phyloP scores from a whole-genome alignment of 257 asterid species.

The Scutellaria barbata region DNA sequence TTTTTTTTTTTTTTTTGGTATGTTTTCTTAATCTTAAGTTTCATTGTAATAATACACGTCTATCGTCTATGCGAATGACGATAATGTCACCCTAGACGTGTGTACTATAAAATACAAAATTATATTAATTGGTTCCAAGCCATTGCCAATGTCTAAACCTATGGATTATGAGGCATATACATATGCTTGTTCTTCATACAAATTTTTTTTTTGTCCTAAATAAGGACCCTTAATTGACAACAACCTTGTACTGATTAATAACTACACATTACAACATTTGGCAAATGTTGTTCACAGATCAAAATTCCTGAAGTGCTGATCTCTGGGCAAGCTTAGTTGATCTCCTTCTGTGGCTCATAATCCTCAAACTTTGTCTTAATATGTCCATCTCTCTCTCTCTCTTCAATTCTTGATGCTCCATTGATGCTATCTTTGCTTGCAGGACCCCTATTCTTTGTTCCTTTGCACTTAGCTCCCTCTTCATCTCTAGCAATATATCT shows the following conservation, averaged over 20 bases:
- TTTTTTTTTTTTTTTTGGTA: too few relatives aligned
- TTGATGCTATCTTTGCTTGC: slow-evolving; percentile 50
- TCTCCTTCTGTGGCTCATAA: slow-evolving; percentile 64
- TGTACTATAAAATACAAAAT: too few relatives aligned
- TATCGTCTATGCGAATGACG: too few relatives aligned
- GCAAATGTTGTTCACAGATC: neutral
- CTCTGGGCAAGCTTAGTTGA: slow-evolving; percentile 36
- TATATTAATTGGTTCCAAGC: too few relatives aligned
- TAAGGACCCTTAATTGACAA: slow-evolving; percentile 1
- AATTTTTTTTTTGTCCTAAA: neutral
- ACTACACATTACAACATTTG: neutral
- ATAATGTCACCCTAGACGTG: too few relatives aligned
- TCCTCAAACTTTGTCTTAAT: slow-evolving; percentile 74
- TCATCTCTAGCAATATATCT: slow-evolving; percentile 48
- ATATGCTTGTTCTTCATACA: neutral
- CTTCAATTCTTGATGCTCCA: slow-evolving; percentile 62
- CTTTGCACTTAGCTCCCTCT: slow-evolving; percentile 53
- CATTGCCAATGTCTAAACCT: too few relatives aligned
- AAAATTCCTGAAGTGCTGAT: slow-evolving; percentile 2
- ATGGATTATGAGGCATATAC: neutral
- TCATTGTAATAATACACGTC: too few relatives aligned
- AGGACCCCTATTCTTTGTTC: slow-evolving; percentile 61
- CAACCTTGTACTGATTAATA: neutral
- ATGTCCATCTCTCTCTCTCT: slow-evolving; percentile 79
- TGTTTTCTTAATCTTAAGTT: too few relatives aligned